Conservation (phyloP, 2,329 filamentous ascomycete genomes). For the Penicillium sp. region DNA sequence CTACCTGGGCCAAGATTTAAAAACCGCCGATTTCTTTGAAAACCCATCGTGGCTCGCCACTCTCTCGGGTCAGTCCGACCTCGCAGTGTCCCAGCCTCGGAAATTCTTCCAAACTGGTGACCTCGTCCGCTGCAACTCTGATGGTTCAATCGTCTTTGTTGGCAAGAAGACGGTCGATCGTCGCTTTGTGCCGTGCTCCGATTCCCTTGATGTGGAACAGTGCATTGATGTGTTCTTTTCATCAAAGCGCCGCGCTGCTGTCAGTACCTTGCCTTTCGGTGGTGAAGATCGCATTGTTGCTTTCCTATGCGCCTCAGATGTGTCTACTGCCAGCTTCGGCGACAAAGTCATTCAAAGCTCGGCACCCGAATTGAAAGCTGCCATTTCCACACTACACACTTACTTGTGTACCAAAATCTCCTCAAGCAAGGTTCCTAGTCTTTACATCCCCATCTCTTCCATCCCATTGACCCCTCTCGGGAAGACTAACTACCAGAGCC, state of each 20-base stretch:
- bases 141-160: slow-evolving; percentile 36
- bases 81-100: not conserved
- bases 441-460: slow-evolving; percentile 33
- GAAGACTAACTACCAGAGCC: slow-evolving; percentile 32
- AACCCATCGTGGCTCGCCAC: slow-evolving; percentile 29
- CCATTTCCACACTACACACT: slow-evolving; percentile 15
- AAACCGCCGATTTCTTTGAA: slow-evolving; percentile 55
- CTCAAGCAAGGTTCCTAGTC: slow-evolving; percentile 35
- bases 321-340: not conserved
- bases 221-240: slow-evolving; percentile 10
- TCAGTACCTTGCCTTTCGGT: slow-evolving; percentile 16
- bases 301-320: slow-evolving; percentile 19
- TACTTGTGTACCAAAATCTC: slow-evolving; percentile 29
- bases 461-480: slow-evolving; percentile 35
- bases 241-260: slow-evolving; percentile 18
- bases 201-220: slow-evolving; percentile 14
- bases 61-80: not conserved
- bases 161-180: slow-evolving; percentile 28
- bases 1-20: slow-evolving; percentile 50
- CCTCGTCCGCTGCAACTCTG: slow-evolving; percentile 38
- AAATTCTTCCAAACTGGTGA: slow-evolving; percentile 41
- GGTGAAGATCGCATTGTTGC: slow-evolving; percentile 16
- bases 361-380: slow-evolving; percentile 13
- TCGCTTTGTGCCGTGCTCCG: not conserved
- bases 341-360: slow-evolving; percentile 13